Evolutionary conservation across 805 yeast genomes (phyloP).

Genomic region (Yamadazyma paraphyllophila): DNA sequence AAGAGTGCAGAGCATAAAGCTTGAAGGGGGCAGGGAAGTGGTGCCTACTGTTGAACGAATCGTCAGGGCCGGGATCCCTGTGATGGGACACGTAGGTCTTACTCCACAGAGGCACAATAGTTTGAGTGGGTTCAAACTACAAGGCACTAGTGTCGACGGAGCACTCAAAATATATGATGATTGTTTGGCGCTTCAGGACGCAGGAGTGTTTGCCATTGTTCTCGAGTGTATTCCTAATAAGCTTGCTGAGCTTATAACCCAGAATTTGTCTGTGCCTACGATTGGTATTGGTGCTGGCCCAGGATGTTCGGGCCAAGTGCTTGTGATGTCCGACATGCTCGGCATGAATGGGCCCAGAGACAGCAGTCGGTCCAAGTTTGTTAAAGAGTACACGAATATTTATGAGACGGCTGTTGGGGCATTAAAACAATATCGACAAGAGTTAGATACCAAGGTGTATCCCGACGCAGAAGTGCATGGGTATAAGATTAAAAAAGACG

Average conservation of each 20-base stretch:
- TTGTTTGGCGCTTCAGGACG: slow-evolving; percentile 64
- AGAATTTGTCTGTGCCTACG: slow-evolving; percentile 64
- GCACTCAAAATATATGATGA: slow-evolving; percentile 63
- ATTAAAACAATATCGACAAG: slow-evolving; percentile 52
- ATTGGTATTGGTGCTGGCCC: slow-evolving; percentile 97
- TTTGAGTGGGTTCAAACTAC: slow-evolving; percentile 85
- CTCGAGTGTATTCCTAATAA: slow-evolving; percentile 84
- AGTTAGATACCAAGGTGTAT: slow-evolving; percentile 54
- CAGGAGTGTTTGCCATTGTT: slow-evolving; percentile 75
- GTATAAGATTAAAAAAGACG: slow-evolving; percentile 66
- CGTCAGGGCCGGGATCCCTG: slow-evolving; percentile 75
- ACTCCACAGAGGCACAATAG: slow-evolving; percentile 85
- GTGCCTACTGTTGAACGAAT: slow-evolving; percentile 53
- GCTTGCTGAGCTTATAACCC: slow-evolving; percentile 64
- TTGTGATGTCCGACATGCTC: slow-evolving; percentile 80
- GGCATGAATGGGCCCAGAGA: slow-evolving; percentile 62
- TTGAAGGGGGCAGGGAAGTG: slow-evolving; percentile 77
- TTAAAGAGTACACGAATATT: slow-evolving; percentile 62
- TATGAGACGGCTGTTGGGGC: slow-evolving; percentile 50
- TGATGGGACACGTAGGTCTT: slow-evolving; percentile 87
- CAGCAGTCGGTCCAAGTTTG: slow-evolving; percentile 64
- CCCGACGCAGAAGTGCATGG: slow-evolving; percentile 64
- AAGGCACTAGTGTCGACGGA: slow-evolving; percentile 57
- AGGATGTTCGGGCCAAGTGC: slow-evolving; percentile 80
- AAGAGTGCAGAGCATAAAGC: slow-evolving; percentile 68